A percentile compares a stretch with the other conserved stretches of the same genome.
Evolutionary conservation across 2,329 filamentous ascomycete genomes (phyloP).

Genomic region (Pseudogymnoascus sp.): DNA sequence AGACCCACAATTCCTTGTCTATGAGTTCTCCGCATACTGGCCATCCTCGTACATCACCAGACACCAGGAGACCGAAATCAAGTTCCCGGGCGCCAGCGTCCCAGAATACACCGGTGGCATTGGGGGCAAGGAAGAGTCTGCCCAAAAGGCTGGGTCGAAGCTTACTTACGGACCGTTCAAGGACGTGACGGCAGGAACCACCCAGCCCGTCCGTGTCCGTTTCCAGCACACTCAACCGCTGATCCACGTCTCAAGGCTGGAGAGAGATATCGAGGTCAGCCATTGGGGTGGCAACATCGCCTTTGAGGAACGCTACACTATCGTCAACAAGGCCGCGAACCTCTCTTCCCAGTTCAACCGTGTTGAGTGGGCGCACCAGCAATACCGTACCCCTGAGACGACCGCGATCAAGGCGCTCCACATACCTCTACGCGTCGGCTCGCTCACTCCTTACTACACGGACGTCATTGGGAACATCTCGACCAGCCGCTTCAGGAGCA

Average conservation of each 20-base stretch:
- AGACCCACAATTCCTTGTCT: conserved; percentile 78
- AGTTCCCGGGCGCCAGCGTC: conserved; percentile 70
- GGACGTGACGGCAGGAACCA: conserved; percentile 70
- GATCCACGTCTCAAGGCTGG: conserved; percentile 68
- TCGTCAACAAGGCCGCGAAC: conserved; percentile 80
- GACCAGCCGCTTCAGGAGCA: conserved; percentile 79
- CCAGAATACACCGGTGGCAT: conserved; percentile 78
- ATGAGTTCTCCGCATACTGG: conserved; percentile 79
- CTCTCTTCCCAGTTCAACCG: conserved; percentile 67
- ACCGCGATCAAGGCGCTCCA: conserved; percentile 75
- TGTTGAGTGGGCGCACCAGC: conserved; percentile 65
- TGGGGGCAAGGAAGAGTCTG: conserved; percentile 50
- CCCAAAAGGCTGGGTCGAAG: conserved; percentile 76
- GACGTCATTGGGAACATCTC: conserved; percentile 97
- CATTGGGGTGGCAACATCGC: conserved; percentile 98
- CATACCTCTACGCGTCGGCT: conserved; percentile 73
- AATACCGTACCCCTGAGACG: conserved; percentile 70
- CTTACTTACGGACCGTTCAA: conserved; percentile 88
- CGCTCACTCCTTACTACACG: conserved; percentile 84
- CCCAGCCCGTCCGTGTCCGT: conserved; percentile 67
- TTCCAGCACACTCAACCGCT: conserved; percentile 96
- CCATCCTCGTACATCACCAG: conserved; percentile 76
- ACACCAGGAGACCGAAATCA: conserved; percentile 97
- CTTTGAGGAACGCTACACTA: conserved; percentile 86
- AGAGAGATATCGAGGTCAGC: conserved; percentile 90